Percentiles rank a stretch among this genome's conserved stretches.
Evolutionary conservation across 2,329 filamentous ascomycete genomes (phyloP).

Genomic region (Shiraia sp.): DNA sequence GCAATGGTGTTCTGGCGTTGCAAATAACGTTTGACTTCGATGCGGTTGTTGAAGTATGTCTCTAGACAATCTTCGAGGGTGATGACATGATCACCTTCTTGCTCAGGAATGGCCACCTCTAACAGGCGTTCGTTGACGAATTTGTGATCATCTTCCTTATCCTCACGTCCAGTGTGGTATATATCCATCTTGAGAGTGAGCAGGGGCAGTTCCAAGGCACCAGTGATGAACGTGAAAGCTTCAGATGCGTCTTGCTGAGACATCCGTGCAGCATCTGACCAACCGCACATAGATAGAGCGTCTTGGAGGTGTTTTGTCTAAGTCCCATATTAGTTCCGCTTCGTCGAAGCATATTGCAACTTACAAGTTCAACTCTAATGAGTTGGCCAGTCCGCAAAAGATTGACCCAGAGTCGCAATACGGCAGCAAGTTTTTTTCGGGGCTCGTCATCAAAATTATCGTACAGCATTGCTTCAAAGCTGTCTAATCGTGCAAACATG

Average conservation of each 20-base stretch:
- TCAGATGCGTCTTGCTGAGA: constrained; percentile 95
- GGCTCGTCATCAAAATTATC: constrained; percentile 74
- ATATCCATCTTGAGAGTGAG: constrained; percentile 92
- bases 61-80: constrained; percentile 91
- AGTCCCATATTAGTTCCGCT: neutral
- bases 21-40: constrained; percentile 82
- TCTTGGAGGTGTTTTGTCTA: constrained; percentile 84
- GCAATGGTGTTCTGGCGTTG: constrained; percentile 63
- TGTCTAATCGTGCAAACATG: constrained; percentile 90
- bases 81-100: constrained; percentile 67
- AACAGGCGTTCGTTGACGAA: constrained; percentile 89
- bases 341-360: constrained; percentile 20
- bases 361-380: constrained; percentile 81
- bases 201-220: constrained; percentile 82
- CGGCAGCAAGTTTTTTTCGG: constrained; percentile 72
- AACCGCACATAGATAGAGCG: constrained; percentile 81
- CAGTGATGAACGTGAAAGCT: constrained; percentile 93
- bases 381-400: constrained; percentile 82
- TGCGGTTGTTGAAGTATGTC: constrained; percentile 90
- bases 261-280: constrained; percentile 76
- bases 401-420: constrained; percentile 91
- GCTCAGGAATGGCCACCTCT: constrained; percentile 86
- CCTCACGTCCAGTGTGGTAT: constrained; percentile 85
- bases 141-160: constrained; percentile 86
- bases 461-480: constrained; percentile 91